Conservation (phyloP, 805 yeast species). For the Teunomyces funiuensis region DNA sequence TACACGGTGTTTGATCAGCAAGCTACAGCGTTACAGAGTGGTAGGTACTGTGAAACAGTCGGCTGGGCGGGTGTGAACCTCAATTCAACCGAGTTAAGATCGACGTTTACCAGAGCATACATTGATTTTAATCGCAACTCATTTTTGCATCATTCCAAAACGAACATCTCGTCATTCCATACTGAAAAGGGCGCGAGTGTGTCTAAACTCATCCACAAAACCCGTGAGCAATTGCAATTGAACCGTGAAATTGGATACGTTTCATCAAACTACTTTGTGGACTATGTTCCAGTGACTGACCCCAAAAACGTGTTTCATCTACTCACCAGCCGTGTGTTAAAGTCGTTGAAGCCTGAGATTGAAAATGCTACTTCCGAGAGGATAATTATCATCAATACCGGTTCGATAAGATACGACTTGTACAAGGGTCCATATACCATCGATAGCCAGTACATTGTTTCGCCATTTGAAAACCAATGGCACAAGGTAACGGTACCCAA, state of each 20-base stretch:
- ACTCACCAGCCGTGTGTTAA: constrained; percentile 57
- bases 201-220: constrained; percentile 41
- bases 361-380: constrained; percentile 20
- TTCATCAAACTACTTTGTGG: constrained; percentile 63
- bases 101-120: constrained; percentile 57
- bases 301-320: constrained; percentile 58
- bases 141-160: constrained; percentile 60
- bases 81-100: constrained; percentile 10
- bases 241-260: constrained; percentile 63
- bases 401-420: constrained; percentile 83
- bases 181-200: constrained; percentile 56
- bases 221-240: constrained; percentile 52
- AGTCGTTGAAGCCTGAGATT: constrained; percentile 34
- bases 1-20: constrained; percentile 64
- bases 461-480: constrained; percentile 87
- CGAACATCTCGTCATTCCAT: constrained; percentile 36
- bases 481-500: constrained; percentile 60
- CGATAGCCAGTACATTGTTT: constrained; percentile 77
- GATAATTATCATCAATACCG: constrained; percentile 75
- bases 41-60: constrained; percentile 89
- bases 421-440: constrained; percentile 80
- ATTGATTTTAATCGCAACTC: constrained; percentile 80
- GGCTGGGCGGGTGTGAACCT: constrained; percentile 73
- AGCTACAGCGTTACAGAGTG: constrained; percentile 85
- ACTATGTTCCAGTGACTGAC: constrained; percentile 55